Base-by-base conservation (phyloP, 2,329 filamentous ascomycete genomes). In the Bipolaris oryzae region DNA sequence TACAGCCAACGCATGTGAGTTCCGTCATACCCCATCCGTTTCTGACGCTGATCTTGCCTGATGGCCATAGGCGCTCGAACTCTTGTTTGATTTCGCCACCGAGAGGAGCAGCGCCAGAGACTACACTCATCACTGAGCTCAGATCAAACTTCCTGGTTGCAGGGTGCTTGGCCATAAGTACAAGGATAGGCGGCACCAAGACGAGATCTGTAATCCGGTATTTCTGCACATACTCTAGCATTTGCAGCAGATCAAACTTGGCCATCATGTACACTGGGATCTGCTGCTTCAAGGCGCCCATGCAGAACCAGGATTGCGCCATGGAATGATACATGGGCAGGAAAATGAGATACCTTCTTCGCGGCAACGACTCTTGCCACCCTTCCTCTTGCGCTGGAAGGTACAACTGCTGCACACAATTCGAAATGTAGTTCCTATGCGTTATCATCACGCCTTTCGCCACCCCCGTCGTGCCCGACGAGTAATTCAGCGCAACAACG, bases 1-100 rank as follows among this genome's bases (percentile, higher is more conserved):
- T 82, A 11, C 90, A 81, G 16, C 84, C 80, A 0, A 88, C 86
- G 73, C 91, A 94, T 0, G 91, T 95, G 2, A 80, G 77, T 70
- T 95, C 91, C 1, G 91, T 95, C 91, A 96, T 94, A 5, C 92
- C 92, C 89, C 90, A 96, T 3, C 90, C 91, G 74, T 94, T 91
- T 70, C 82, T 84, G 25, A 87, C 70, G 63, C 83, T 82, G 21
- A 86, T 74, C 20, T 74, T 69, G 13, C 80, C 77, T 1, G 62
- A 69, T 1, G 78, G 75, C 80, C 86, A 87, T 54, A 87, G 69
- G 55, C 78, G 81, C 70, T 89, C 82, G 9, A 86, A 82, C 62
- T 88, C 85, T 7, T 60, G 66, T 35, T 70, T 73, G 0, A 76
- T 70, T 57, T 81, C 79, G 25, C 71, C 61, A 6, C 78, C 77